These are phyloP conservation scores for Globisporangium parvum DNA, from an alignment of 352 stramenopile genomes.

Conservation along the genomic window DNA sequence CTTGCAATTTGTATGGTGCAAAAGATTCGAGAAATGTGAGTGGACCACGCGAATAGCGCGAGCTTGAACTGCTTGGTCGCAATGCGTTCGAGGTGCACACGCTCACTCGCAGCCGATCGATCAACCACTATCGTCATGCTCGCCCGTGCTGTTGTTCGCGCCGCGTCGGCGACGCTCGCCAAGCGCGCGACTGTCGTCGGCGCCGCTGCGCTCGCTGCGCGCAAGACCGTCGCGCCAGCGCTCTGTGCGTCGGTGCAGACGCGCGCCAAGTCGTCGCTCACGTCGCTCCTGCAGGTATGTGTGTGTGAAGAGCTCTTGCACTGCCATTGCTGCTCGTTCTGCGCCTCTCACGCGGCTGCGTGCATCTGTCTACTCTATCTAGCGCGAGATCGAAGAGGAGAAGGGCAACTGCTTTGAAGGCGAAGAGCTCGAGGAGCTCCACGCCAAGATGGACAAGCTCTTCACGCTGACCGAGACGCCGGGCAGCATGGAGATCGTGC, in stretches of 20 bases:
- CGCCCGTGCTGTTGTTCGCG: conserved; percentile 29
- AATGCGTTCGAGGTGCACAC: neutral
- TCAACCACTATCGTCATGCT: conserved; percentile 22
- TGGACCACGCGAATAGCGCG: neutral
- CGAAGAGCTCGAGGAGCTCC: conserved; percentile 63
- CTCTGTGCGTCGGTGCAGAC: conserved; percentile 31
- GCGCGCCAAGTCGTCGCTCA: conserved; percentile 49
- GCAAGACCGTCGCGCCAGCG: conserved; percentile 13
- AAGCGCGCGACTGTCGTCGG: conserved; percentile 20
- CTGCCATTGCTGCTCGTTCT: no score
- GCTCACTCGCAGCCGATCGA: neutral
- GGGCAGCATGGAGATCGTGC: conserved; percentile 60
- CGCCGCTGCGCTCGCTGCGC: conserved; percentile 6
- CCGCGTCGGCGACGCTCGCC: conserved; percentile 19
- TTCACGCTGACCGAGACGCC: conserved; percentile 59
- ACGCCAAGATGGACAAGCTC: conserved; percentile 54
- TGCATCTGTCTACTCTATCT: neutral
- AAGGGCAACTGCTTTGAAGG: conserved; percentile 83
- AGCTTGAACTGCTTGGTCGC: neutral
- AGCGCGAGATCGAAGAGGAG: conserved; percentile 76
- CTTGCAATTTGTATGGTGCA: neutral
- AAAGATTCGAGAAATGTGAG: conserved; percentile 9
- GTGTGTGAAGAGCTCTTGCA: no score
- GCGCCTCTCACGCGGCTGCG: no score
- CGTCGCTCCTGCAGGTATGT: conserved; percentile 31